A percentile compares a stretch with the other conserved stretches of the same genome.
Evolutionary conservation across 2,329 filamentous ascomycete species (phyloP).

Genomic region (Pseudovirgaria hyperparasitica): DNA sequence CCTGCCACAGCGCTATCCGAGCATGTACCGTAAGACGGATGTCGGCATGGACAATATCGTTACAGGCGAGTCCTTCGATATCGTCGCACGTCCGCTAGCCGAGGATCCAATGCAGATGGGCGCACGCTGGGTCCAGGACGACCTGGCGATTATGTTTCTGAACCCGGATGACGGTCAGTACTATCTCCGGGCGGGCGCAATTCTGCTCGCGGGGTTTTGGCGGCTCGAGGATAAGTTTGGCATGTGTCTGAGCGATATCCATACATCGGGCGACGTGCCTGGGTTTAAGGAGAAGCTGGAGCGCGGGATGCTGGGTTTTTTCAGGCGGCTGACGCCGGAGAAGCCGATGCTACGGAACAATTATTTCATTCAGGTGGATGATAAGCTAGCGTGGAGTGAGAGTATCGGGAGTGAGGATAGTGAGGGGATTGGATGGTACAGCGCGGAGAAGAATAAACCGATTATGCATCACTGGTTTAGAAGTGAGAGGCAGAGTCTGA

Average conservation of each 20-base stretch:
- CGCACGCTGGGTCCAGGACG: conserved; percentile 65
- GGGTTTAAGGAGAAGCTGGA: conserved; percentile 59
- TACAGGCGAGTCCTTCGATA: conserved; percentile 62
- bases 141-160: conserved; percentile 76
- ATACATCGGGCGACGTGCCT: conserved; percentile 65
- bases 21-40: conserved; percentile 49
- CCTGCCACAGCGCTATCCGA: conserved; percentile 62
- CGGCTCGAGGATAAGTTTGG: conserved; percentile 67
- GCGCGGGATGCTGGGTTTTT: conserved; percentile 72
- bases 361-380: conserved; percentile 82
- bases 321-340: conserved; percentile 56
- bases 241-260: conserved; percentile 68
- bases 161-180: conserved; percentile 63
- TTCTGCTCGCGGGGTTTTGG: conserved; percentile 76
- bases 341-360: conserved; percentile 60
- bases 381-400: conserved; percentile 59
- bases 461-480: conserved; percentile 66
- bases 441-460: conserved; percentile 59
- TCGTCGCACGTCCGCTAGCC: conserved; percentile 46
- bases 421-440: conserved; percentile 55
- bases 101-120: conserved; percentile 71
- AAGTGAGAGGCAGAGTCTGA: conserved; percentile 59
- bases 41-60: conserved; percentile 57
- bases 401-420: conserved; percentile 65
- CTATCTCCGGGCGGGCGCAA: conserved; percentile 63